phyloP scores from a whole-genome alignment of 1,284 basidiomycete genomes.

The Apiotrichum veenhuisii region DNA sequence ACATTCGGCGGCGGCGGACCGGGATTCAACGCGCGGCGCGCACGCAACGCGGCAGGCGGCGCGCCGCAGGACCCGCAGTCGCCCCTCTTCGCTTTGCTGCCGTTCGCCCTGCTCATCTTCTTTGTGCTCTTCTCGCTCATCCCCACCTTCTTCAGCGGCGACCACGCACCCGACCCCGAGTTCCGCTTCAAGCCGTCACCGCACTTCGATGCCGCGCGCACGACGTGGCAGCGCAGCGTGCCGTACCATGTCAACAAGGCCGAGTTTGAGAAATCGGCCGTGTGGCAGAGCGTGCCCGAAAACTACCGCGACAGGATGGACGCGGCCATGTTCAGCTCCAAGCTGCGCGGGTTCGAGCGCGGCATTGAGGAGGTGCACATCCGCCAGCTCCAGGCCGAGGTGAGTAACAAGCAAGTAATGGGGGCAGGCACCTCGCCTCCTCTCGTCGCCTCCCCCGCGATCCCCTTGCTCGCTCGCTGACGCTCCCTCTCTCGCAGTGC shows the following conservation, averaged over 20 bases:
- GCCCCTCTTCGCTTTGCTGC: slow-evolving; percentile 76
- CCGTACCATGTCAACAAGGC: slow-evolving; percentile 80
- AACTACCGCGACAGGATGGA: slow-evolving; percentile 53
- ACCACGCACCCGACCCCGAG: slow-evolving; percentile 69
- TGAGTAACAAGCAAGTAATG: slow-evolving; percentile 54
- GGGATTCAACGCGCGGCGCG: slow-evolving; percentile 17
- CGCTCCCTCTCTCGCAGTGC: slow-evolving; percentile 22
- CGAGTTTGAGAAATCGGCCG: slow-evolving; percentile 73
- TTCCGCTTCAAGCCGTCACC: slow-evolving; percentile 63
- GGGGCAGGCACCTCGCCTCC: background rate
- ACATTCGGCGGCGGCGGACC: slow-evolving; percentile 56
- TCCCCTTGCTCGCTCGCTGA: no score
- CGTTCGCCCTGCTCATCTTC: slow-evolving; percentile 74
- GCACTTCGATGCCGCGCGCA: slow-evolving; percentile 62
- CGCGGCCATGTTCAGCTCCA: slow-evolving; percentile 36
- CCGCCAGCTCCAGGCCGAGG: slow-evolving; percentile 64
- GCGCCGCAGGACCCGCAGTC: slow-evolving; percentile 56
- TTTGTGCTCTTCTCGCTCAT: slow-evolving; percentile 83
- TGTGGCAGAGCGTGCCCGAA: slow-evolving; percentile 60
- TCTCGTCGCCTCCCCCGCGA: background rate
- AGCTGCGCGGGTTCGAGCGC: slow-evolving; percentile 46
- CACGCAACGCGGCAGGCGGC: slow-evolving; percentile 28
- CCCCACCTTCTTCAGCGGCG: slow-evolving; percentile 64
- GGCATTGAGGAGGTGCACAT: slow-evolving; percentile 69
- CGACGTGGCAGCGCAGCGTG: slow-evolving; percentile 65